phyloP scores from a whole-genome alignment of 805 yeast species.

The Jamesozyma rosinii region DNA sequence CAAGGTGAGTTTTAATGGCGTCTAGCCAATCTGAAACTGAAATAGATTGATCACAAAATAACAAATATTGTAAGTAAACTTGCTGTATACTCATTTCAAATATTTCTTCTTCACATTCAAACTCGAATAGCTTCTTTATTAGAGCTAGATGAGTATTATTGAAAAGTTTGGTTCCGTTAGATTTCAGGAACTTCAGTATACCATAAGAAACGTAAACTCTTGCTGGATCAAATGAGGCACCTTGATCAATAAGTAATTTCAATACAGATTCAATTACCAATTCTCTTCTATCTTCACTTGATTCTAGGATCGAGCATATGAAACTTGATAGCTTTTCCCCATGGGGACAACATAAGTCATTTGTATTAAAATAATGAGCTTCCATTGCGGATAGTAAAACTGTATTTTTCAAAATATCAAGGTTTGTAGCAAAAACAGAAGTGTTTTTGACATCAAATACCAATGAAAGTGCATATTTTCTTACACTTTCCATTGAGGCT shows the following conservation, averaged over 20 bases:
- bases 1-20: slow-evolving; percentile 34
- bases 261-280: slow-evolving; percentile 32
- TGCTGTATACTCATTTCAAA: slow-evolving; percentile 44
- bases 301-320: slow-evolving; percentile 21
- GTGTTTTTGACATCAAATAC: slow-evolving; percentile 46
- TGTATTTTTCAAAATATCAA: slow-evolving; percentile 30
- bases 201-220: slow-evolving; percentile 55
- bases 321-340: slow-evolving; percentile 45
- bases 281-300: neutral
- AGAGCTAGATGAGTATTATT: slow-evolving; percentile 19
- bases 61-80: slow-evolving; percentile 38
- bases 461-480: slow-evolving; percentile 50
- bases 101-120: slow-evolving; percentile 43
- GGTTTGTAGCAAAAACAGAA: slow-evolving; percentile 37
- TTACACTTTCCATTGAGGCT: slow-evolving; percentile 69
- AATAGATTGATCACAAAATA: slow-evolving; percentile 31
- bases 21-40: slow-evolving; percentile 24
- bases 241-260: slow-evolving; percentile 38
- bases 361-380: slow-evolving; percentile 51
- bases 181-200: slow-evolving; percentile 42
- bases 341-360: slow-evolving; percentile 41
- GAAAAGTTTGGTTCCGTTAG: slow-evolving; percentile 14
- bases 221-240: slow-evolving; percentile 59
- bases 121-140: slow-evolving; percentile 32
- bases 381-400: slow-evolving; percentile 54